A percentile compares a stretch with the other conserved stretches of the same genome.
These are phyloP conservation scores for Salix dunnii DNA, from an alignment of 345 rosid genomes.

Conservation along the genomic window DNA sequence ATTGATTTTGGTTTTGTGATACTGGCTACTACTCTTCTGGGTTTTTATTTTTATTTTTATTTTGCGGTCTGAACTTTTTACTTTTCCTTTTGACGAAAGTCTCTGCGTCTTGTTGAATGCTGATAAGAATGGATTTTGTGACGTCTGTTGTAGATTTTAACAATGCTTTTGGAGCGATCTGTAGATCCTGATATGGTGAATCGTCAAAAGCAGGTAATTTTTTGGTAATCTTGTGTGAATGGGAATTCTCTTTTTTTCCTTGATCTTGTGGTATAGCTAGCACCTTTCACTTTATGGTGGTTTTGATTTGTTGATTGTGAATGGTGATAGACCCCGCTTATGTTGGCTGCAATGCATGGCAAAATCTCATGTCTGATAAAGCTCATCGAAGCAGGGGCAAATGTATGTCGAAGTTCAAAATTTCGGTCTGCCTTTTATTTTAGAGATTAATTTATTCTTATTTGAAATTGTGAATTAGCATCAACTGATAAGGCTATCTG, in stretches of 20 bases:
- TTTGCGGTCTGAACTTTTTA: constrained; percentile 4
- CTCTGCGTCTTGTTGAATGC: constrained; percentile 10
- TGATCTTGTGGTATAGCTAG: constrained; percentile 4
- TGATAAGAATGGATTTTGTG: constrained; percentile 12
- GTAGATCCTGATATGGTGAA: constrained; percentile 74
- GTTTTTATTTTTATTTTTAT: constrained; percentile 2
- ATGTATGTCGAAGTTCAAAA: constrained; percentile 47
- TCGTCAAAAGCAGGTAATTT: constrained; percentile 82
- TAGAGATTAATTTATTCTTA: background rate
- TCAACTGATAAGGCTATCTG: constrained; percentile 8
- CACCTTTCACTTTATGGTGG: background rate
- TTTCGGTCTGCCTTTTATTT: background rate
- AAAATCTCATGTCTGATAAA: constrained; percentile 73
- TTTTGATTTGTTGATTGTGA: constrained; percentile 17
- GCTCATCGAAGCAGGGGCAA: constrained; percentile 92
- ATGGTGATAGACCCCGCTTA: constrained; percentile 75
- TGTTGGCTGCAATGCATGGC: constrained; percentile 98
- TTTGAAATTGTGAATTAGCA: constrained; percentile 1
- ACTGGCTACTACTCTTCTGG: background rate
- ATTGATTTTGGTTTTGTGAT: background rate
- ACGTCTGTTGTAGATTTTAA: constrained; percentile 54
- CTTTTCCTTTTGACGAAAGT: background rate
- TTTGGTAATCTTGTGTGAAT: constrained; percentile 2
- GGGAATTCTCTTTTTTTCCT: background rate
- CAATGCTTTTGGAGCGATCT: constrained; percentile 67